Evolutionary conservation across 2,329 filamentous ascomycete species (phyloP), one percentile per base, ranked within the genome.

Genomic region (Penicillium glabrum): DNA sequence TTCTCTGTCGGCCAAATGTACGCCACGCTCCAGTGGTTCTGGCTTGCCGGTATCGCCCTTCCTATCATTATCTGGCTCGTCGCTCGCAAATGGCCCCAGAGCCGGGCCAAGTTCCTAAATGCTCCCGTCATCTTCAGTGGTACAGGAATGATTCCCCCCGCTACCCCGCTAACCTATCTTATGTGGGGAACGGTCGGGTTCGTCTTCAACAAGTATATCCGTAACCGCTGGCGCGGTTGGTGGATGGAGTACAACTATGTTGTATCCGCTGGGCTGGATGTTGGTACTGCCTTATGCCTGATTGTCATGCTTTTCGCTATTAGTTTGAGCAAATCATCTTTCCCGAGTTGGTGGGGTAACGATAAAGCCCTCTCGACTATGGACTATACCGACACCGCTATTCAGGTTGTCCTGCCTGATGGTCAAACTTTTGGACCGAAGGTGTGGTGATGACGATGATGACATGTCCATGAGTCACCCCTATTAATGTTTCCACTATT

Each of bases 241-340:
- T 91, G 89, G 89, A 78, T 88, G 72, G 85, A 87, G 71, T 91
- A 90, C 77, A 91, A 91, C 33, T 91, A 91, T 70, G 81, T 90
- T 67, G 85, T 87, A 0, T 89, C 87, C 21, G 88, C 88, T 0
- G 89, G 86, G 1, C 76, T 91, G 37, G 89, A 91, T 70, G 83
- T 83, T 48, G 88, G 88, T 5, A 79, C 90, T 5, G 84, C 87
- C 13, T 71, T 90, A 9, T 41, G 37, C 10, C 19, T 41, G 8
- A 41, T 41, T 41, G 37, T 41, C 13, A 41, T 41, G 37, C 37
- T 41, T 5, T 41, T 41, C 10, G 37, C n/a, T 5, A 41, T 41
- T 10, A 41, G 37, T 41, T 10, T 41, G 37, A 21, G n/a, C 37
- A 41, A 41, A 3, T 41, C 37, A 11, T 13, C 37, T 19, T 41